Base-by-base conservation (phyloP, 1,284 basidiomycete genomes). In the Phellopilus nigrolimitatus region DNA sequence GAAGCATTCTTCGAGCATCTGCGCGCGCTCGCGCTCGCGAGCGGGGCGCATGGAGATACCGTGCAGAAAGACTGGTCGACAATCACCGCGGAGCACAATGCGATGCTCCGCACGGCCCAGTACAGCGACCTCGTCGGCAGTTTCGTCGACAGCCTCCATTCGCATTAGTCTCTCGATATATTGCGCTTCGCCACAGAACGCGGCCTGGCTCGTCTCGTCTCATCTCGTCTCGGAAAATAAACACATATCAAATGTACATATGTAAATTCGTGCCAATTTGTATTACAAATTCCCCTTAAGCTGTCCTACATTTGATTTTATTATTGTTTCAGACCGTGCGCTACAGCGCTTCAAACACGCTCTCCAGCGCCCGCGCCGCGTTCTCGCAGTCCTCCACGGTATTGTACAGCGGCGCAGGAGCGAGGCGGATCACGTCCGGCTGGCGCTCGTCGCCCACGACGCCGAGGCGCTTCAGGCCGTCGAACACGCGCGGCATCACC, bases 401-500 rank as follows among this genome's bases (percentile, higher is more conserved):
- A 64, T 88, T 95, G 68, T 95, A 97, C 62, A 97, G 69, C 34
- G 91, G 87, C 8, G 76, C 75, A 31, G 95, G 92, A 46, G 91
- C 79, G 38, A 97, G 70, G 9, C 95, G 79, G 59, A 97, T 93
- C 50, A 97, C 91, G 62, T 91, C 87, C 19, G 95, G 94, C 61
- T 84, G 73, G 60, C 94, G 73, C 68, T 95, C 90, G 67, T 97
- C 94, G 13, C 90, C 92, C 53, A 95, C 77, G 7, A 97, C 84
- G 12, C 95, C 95, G 51, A 73, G 69, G 54, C 74, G 74, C 41
- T 75, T 68, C 64, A 97, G 68, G 27, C 70, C 72, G 47, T 76
- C 67, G 57, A 84, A 81, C 17, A 95, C 76, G 55, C 71, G 72
- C 53, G 76, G 75, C 92, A 97, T 95, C 44, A 82, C 63, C 19